phyloP scores from a whole-genome alignment of 176 grass and related monocot genomes.

The Melocanna baccifera region DNA sequence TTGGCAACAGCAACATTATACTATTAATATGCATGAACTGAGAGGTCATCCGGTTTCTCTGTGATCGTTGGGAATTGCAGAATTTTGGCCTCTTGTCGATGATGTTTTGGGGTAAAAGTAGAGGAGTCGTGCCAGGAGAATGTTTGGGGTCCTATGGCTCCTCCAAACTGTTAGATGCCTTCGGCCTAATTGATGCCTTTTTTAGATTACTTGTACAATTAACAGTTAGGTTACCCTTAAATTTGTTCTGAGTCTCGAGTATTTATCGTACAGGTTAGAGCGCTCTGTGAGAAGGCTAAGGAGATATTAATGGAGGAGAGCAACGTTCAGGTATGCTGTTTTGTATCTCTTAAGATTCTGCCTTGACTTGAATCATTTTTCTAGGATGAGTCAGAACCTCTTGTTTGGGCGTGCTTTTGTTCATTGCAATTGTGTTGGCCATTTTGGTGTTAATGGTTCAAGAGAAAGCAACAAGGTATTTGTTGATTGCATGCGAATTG shows the following conservation, averaged over 20 bases:
- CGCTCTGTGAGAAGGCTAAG: slow-evolving; percentile 91
- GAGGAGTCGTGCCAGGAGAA: not conserved
- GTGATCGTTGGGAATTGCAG: not conserved
- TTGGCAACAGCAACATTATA: not conserved
- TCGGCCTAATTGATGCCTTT: not conserved
- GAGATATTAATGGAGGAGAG: slow-evolving; percentile 98
- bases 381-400: not conserved
- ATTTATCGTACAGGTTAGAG: slow-evolving; percentile 56
- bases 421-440: not conserved
- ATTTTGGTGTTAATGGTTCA: not conserved
- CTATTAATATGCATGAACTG: not conserved
- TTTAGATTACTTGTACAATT: not conserved
- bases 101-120: not conserved
- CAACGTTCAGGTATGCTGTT: slow-evolving; percentile 74
- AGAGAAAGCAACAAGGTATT: not conserved
- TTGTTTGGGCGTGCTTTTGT: not conserved
- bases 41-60: not conserved
- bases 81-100: not conserved
- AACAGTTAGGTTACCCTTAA: not conserved
- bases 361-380: not conserved
- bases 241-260: not conserved
- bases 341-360: not conserved
- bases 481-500: not conserved
- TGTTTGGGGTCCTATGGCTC: not conserved
- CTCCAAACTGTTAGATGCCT: not conserved